Base-by-base conservation (phyloP, 106 monocot genomes). In the Hemerocallis citrina region DNA sequence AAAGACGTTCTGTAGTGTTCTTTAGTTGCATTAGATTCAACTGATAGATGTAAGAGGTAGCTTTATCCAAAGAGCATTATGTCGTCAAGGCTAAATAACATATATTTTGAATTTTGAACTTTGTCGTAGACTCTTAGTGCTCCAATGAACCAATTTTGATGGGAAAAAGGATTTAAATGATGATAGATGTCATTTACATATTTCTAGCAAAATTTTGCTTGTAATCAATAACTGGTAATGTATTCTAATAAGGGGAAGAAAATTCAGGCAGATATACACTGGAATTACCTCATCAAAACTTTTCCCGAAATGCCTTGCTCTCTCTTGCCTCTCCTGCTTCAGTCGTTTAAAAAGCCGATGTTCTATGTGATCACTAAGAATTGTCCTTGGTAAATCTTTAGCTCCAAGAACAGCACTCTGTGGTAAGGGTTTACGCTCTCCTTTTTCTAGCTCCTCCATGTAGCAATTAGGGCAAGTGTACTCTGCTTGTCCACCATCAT, bases 391-490 rank as follows among this genome's bases (percentile, higher is more conserved):
- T 36, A 98, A 69, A 82, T 98, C 96, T 72, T 98, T 88, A 55
- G 96, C 96, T 55, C 96, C 96, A 73, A 91, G 96, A 52, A 98
- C 96, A 72, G 91, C 87, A 79, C 77, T 91, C 64, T 98, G 84
- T 23, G 91, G 88, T 43, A 98, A 85, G 19, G 96, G 96, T 37
- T 61, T 88, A 35, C 96, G 84, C 57, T 88, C 84, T 20, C 91
- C 91, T 66, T 67, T 87, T 74, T 98, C 79, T 39, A 98, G 63
- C 64, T 98, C 96, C 61, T 82, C 60, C 38, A 85, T 67, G 50
- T 98, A 88, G 72, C 96, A 98, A 67, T 98, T 91, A 62, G 91
- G 88, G 68, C 96, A 98, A 16, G 88, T 98, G 45, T 98, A 98
- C 68, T 98, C 96, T 32, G 96, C 96, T 70, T 91, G 79, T 29